A percentile compares a stretch with the other conserved stretches of the same genome.
These are phyloP conservation scores for Salix koriyanagi DNA, from an alignment of 345 rosid genomes.

Conservation along the genomic window DNA sequence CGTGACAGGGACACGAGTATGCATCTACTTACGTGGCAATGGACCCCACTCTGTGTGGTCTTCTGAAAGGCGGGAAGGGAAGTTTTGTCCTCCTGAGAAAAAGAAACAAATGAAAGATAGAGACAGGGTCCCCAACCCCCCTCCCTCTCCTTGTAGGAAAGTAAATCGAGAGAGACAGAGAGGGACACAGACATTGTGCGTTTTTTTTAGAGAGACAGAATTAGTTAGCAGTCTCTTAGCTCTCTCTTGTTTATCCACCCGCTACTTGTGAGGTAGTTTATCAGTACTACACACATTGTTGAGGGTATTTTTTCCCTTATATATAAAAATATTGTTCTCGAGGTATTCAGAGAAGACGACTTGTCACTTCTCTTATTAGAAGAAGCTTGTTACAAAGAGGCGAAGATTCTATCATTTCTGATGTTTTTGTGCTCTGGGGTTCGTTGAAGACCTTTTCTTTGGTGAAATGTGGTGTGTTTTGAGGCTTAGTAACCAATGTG, in stretches of 20 bases:
- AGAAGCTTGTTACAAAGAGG: too few species aligned
- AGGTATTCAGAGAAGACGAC: not conserved
- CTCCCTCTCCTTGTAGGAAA: not conserved
- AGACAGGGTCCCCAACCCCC: not conserved
- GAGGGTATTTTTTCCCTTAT: not conserved
- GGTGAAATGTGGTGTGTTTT: not conserved
- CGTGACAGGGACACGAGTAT: slow-evolving; percentile 7
- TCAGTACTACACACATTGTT: not conserved
- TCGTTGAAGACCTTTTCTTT: not conserved
- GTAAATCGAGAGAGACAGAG: not conserved
- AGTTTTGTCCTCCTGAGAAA: not conserved
- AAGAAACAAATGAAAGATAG: not conserved
- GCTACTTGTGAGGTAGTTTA: not conserved
- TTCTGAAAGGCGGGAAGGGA: slow-evolving; percentile 11
- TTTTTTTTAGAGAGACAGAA: not conserved
- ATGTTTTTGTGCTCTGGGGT: not conserved
- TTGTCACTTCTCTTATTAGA: not conserved
- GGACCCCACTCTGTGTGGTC: not conserved
- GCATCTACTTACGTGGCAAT: not conserved
- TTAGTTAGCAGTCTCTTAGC: not conserved
- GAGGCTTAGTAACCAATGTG: not conserved
- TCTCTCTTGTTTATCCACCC: not conserved
- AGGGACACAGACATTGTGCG: too few species aligned
- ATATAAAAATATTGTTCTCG: not conserved
- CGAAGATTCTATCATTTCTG: not conserved